Percentiles rank a stretch among this genome's conserved stretches.
phyloP scores from a whole-genome alignment of 139 green algal species.

The Chlorella sp. region DNA sequence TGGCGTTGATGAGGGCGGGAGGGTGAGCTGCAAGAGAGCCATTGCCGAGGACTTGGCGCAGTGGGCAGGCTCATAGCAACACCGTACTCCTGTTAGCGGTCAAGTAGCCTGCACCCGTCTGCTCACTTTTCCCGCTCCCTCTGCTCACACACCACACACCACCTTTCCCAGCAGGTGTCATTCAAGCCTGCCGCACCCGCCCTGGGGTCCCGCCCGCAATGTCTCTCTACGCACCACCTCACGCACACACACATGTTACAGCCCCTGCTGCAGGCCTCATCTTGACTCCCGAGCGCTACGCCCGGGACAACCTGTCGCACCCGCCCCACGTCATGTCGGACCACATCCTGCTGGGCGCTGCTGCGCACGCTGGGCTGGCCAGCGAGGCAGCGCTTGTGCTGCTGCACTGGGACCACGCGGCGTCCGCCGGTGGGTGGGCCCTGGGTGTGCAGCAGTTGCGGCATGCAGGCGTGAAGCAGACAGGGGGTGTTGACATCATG shows the following conservation, averaged over 20 bases:
- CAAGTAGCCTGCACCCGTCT: no score
- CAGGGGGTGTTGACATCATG: background rate
- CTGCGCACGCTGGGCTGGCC: slow-evolving; percentile 30
- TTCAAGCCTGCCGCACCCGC: no score
- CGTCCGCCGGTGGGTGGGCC: no score
- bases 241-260: background rate
- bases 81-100: no score
- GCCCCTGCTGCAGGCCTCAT: slow-evolving; percentile 19
- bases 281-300: slow-evolving; percentile 1
- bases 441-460: background rate
- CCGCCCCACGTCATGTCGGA: slow-evolving; percentile 50
- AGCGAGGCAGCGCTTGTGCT: slow-evolving; percentile 33
- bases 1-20: no score
- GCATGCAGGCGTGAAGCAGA: background rate
- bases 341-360: slow-evolving; percentile 46
- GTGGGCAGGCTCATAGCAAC: background rate
- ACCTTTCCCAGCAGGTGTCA: no score
- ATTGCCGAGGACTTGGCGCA: background rate
- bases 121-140: background rate
- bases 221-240: background rate
- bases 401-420: background rate
- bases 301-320: slow-evolving; percentile 8
- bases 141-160: no score
- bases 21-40: background rate
- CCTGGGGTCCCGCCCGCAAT: no score